phyloP scores from a whole-genome alignment of 192 early-diverging fungal species.

The Backusella luteola region DNA sequence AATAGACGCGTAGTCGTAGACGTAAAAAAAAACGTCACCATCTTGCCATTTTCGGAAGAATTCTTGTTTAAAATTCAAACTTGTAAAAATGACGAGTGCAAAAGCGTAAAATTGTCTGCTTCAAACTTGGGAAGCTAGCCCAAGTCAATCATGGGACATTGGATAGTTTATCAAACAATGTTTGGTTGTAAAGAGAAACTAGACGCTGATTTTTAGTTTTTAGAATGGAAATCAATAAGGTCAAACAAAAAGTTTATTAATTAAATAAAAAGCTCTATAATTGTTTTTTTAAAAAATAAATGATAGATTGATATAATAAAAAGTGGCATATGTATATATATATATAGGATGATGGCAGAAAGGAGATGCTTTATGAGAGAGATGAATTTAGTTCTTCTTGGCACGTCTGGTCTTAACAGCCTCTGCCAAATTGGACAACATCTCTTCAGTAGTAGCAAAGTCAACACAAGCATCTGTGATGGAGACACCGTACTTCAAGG shows the following conservation, averaged over 20 bases:
- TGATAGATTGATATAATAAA: background rate
- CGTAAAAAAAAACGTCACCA: slow-evolving; percentile 1
- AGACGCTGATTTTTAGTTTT: too few relatives aligned
- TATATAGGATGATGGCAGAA: background rate
- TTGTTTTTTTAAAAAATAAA: background rate
- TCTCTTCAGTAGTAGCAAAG: slow-evolving; percentile 85
- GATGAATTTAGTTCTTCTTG: background rate
- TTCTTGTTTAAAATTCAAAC: background rate
- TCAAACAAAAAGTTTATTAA: background rate
- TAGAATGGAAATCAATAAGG: background rate
- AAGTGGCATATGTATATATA: background rate
- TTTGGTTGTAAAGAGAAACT: too few relatives aligned
- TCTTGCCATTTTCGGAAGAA: background rate
- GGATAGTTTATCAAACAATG: too few relatives aligned
- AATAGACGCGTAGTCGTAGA: background rate
- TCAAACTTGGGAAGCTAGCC: background rate
- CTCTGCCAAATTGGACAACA: slow-evolving; percentile 70
- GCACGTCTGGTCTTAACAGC: slow-evolving; percentile 68
- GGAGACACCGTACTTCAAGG: slow-evolving; percentile 82
- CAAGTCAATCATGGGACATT: background rate
- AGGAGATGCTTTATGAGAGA: background rate
- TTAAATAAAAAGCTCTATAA: background rate
- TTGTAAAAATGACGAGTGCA: background rate
- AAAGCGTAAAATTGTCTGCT: background rate
- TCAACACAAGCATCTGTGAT: slow-evolving; percentile 93